Percentiles rank a stretch among this genome's conserved stretches.
phyloP scores from a whole-genome alignment of 768 basidiomycete genomes.

The Rhizopogon sp. region DNA sequence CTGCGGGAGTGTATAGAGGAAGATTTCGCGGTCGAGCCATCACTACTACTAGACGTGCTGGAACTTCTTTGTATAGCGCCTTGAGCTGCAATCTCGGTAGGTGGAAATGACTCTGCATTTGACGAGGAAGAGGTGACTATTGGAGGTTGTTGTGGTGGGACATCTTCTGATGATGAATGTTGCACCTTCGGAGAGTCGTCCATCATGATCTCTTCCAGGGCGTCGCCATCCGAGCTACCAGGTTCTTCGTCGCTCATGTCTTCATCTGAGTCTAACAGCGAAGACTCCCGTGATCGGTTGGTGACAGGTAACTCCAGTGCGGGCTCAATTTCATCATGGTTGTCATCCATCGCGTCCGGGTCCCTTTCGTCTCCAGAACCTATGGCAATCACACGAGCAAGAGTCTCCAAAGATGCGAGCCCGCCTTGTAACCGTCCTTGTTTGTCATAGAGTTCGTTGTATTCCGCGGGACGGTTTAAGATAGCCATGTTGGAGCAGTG shows the following conservation, averaged over 20 bases:
- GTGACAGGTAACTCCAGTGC: conserved; percentile 67
- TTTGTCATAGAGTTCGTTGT: conserved; percentile 67
- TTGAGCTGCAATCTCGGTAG: conserved; percentile 25
- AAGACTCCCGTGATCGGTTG: conserved; percentile 42
- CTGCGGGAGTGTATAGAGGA: conserved; percentile 47
- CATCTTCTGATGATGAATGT: conserved; percentile 21
- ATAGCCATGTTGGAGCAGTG: conserved; percentile 99
- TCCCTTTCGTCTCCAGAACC: conserved; percentile 51
- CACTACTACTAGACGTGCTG: conserved; percentile 23
- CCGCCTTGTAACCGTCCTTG: conserved; percentile 89
- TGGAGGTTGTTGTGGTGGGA: conserved; percentile 29
- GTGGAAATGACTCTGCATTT: conserved; percentile 23
- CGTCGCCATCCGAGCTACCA: conserved; percentile 73
- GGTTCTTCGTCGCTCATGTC: conserved; percentile 73
- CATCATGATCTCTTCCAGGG: conserved; percentile 80
- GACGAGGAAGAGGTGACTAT: conserved; percentile 25
- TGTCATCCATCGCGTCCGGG: conserved; percentile 55
- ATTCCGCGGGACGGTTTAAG: conserved; percentile 74
- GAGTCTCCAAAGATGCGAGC: conserved; percentile 73
- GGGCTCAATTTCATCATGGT: conserved; percentile 51
- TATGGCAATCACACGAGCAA: conserved; percentile 78
- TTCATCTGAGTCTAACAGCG: conserved; percentile 65
- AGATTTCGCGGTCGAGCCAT: conserved; percentile 22
- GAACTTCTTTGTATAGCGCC: conserved; percentile 22
- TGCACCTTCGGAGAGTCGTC: conserved; percentile 46